phyloP scores from a whole-genome alignment of 1,284 basidiomycete species.

The Sutorius eximius region DNA sequence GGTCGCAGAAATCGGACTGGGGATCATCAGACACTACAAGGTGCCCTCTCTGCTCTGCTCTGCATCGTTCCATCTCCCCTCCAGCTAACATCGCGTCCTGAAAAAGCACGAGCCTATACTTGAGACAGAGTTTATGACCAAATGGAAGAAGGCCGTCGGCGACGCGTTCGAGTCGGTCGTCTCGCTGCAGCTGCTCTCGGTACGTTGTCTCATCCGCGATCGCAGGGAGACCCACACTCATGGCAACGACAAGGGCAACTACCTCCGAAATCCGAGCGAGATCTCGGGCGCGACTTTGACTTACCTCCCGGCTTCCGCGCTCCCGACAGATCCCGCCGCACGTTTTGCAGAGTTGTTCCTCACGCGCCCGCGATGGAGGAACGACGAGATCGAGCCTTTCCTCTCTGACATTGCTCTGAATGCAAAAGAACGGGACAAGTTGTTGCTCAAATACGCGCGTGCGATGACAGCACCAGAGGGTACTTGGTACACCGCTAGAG shows the following conservation, averaged over 20 bases:
- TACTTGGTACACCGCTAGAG: slow-evolving; percentile 70
- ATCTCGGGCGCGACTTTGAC: slow-evolving; percentile 39
- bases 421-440: slow-evolving; percentile 82
- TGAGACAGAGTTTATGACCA: slow-evolving; percentile 54
- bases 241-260: slow-evolving; percentile 63
- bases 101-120: slow-evolving; percentile 52
- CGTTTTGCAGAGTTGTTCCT: slow-evolving; percentile 86
- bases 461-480: slow-evolving; percentile 68
- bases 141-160: slow-evolving; percentile 73
- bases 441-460: slow-evolving; percentile 83
- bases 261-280: slow-evolving; percentile 45
- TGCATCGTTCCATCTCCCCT: background rate
- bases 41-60: slow-evolving; percentile 39
- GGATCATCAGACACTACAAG: slow-evolving; percentile 63
- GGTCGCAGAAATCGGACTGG: slow-evolving; percentile 69
- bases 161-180: slow-evolving; percentile 67
- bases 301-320: slow-evolving; percentile 73
- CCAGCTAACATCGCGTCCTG: slow-evolving; percentile 2
- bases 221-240: background rate
- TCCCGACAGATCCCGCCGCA: slow-evolving; percentile 71
- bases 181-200: slow-evolving; percentile 62
- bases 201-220: slow-evolving; percentile 37
- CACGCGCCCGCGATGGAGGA: slow-evolving; percentile 72
- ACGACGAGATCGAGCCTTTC: slow-evolving; percentile 79
- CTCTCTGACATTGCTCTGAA: slow-evolving; percentile 77